Evolutionary conservation across 257 asterid genomes (phyloP).

Genomic region (Osmanthus fragrans): DNA sequence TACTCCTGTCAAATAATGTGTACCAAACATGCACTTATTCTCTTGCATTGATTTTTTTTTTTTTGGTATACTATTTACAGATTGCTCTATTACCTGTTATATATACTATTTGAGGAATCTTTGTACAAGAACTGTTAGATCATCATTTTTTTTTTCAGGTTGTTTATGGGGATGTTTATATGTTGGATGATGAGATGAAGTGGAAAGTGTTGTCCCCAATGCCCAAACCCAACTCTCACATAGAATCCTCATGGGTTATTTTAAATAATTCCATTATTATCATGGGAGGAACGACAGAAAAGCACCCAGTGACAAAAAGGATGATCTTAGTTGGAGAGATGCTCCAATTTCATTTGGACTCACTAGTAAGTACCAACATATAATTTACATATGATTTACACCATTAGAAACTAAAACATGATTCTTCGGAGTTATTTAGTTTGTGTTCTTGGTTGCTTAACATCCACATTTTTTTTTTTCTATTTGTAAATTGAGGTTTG

Average conservation of each 20-base stretch:
- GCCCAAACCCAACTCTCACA: constrained; percentile 77
- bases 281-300: constrained; percentile 77
- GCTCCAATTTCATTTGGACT: constrained; percentile 52
- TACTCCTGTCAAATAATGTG: neutral
- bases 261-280: constrained; percentile 58
- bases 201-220: constrained; percentile 58
- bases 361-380: constrained; percentile 39
- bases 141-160: constrained; percentile 34
- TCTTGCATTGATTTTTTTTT: neutral
- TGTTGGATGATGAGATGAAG: constrained; percentile 58
- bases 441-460: neutral
- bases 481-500: neutral
- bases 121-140: neutral
- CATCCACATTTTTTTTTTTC: too few relatives aligned
- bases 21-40: neutral
- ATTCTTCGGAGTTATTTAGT: neutral
- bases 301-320: constrained; percentile 68
- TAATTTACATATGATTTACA: neutral
- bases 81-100: neutral
- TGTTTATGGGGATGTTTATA: constrained; percentile 72
- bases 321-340: constrained; percentile 80
- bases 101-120: neutral
- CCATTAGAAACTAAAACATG: neutral
- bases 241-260: constrained; percentile 66
- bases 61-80: neutral